A percentile compares a stretch with the other conserved stretches of the same genome.
Conservation (phyloP, 352 stramenopile genomes). For the Phytophthora macrochlamydospora region DNA sequence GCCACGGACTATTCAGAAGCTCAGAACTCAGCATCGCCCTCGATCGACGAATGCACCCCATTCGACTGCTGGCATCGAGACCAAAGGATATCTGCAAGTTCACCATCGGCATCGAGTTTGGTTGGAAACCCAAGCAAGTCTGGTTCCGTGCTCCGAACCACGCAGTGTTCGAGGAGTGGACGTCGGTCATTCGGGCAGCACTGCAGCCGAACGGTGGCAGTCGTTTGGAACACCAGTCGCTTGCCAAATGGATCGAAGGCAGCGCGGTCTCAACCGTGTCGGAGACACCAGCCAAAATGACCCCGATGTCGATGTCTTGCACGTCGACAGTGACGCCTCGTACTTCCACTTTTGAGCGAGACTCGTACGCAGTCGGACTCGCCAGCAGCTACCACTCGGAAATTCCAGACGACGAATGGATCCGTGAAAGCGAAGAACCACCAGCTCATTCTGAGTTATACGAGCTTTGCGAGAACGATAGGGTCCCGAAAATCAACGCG, state of each 20-base stretch:
- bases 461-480: background rate
- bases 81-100: constrained; percentile 23
- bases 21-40: constrained; percentile 23
- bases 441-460: background rate
- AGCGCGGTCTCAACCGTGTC: constrained; percentile 19
- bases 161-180: constrained; percentile 34
- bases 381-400: constrained; percentile 30
- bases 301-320: constrained; percentile 10
- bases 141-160: constrained; percentile 27
- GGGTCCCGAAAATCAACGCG: background rate
- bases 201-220: constrained; percentile 9
- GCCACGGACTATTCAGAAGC: constrained; percentile 20
- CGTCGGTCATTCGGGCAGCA: constrained; percentile 29
- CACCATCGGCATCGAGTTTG: constrained; percentile 30
- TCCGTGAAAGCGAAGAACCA: background rate
- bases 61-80: constrained; percentile 22
- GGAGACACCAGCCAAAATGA: background rate
- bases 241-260: constrained; percentile 23
- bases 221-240: constrained; percentile 13
- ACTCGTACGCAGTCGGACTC: constrained; percentile 21
- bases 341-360: constrained; percentile 12
- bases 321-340: background rate
- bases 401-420: constrained; percentile 34
- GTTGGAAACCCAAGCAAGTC: constrained; percentile 19
- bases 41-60: constrained; percentile 30